phyloP scores from a whole-genome alignment of 306 rosid species.

The Prunus mongolica region DNA sequence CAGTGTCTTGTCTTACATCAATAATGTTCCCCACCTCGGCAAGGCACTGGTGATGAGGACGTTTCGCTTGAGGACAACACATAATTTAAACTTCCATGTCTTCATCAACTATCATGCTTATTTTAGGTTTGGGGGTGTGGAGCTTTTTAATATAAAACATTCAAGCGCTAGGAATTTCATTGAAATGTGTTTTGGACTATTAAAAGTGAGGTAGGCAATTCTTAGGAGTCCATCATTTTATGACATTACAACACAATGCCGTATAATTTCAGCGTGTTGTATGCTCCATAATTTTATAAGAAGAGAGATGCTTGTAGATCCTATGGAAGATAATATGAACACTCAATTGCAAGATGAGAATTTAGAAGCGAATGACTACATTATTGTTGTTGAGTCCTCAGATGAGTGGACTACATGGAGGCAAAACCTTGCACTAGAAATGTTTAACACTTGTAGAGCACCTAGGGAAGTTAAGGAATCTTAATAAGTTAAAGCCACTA shows the following conservation, averaged over 20 bases:
- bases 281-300: too few relatives aligned
- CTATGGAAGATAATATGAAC: not conserved
- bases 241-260: too few relatives aligned
- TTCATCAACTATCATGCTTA: too few relatives aligned
- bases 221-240: not conserved
- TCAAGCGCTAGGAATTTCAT: not conserved
- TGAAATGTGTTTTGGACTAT: not conserved
- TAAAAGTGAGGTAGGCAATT: not conserved
- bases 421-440: not conserved
- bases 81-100: too few relatives aligned
- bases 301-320: not conserved
- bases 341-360: not conserved
- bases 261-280: too few relatives aligned
- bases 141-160: not conserved
- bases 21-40: slow-evolving; percentile 95
- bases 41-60: slow-evolving; percentile 10
- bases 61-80: too few relatives aligned
- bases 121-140: not conserved
- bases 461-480: too few relatives aligned
- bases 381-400: not conserved
- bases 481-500: too few relatives aligned
- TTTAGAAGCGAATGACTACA: not conserved
- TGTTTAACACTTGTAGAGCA: not conserved
- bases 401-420: not conserved
- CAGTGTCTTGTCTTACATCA: slow-evolving; percentile 92